phyloP scores from a whole-genome alignment of 352 stramenopile genomes.

The Blastocystis sp. region DNA sequence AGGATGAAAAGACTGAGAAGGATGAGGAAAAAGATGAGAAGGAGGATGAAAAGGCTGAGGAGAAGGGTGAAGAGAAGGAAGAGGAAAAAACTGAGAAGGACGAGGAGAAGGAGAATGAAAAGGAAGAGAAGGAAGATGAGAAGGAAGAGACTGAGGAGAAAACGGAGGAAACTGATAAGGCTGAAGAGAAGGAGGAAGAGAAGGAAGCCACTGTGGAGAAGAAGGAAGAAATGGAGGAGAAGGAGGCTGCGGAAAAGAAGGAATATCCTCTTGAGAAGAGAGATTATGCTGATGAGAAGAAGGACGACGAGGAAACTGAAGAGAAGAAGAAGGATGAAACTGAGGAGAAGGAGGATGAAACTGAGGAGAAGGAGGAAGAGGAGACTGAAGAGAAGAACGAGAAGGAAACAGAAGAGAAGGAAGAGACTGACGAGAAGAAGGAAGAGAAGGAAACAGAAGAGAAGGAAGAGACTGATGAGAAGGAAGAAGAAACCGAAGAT shows the following conservation, averaged over 20 bases:
- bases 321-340: neutral
- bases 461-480: slow-evolving; percentile 1
- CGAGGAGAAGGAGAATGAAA: slow-evolving; percentile 23
- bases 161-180: neutral
- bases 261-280: neutral
- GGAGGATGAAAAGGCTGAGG: too few relatives aligned
- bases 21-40: neutral
- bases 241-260: slow-evolving; percentile 4
- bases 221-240: slow-evolving; percentile 1
- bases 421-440: neutral
- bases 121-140: neutral
- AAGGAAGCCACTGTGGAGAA: neutral
- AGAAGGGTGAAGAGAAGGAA: slow-evolving; percentile 59
- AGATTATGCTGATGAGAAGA: slow-evolving; percentile 2
- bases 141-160: neutral
- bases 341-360: neutral
- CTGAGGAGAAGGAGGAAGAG: slow-evolving; percentile 7
- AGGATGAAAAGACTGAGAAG: slow-evolving; percentile 8
- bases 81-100: slow-evolving; percentile 4
- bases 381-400: neutral
- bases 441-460: neutral
- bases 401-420: slow-evolving; percentile 7
- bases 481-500: slow-evolving; percentile 36
- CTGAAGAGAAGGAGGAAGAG: slow-evolving; percentile 1
- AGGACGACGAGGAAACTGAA: neutral